Evolutionary conservation across 2,329 filamentous ascomycete species (phyloP).

Genomic region (Lizonia empirigonia): DNA sequence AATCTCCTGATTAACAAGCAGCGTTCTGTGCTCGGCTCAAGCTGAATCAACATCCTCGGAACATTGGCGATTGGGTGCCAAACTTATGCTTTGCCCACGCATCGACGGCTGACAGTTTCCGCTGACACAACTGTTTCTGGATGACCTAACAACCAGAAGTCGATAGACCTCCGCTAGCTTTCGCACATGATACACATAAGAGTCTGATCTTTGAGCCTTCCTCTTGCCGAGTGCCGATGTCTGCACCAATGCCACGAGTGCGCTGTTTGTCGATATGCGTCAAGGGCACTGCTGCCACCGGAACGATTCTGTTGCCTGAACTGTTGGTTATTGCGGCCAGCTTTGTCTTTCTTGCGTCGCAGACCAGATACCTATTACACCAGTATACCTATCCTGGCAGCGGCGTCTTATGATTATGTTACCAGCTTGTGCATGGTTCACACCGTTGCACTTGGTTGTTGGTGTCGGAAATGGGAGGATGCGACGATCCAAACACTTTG

Average conservation of each 20-base stretch:
- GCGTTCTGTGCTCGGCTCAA: background rate
- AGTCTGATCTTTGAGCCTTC: background rate
- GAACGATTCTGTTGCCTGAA: too few relatives aligned
- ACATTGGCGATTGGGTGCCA: background rate
- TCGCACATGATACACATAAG: background rate
- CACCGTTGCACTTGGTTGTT: background rate
- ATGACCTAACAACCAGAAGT: background rate
- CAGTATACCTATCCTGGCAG: background rate
- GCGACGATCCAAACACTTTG: background rate
- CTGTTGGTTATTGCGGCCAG: background rate
- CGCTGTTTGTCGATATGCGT: background rate
- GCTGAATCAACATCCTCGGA: background rate
- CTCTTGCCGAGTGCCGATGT: background rate
- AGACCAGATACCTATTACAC: background rate
- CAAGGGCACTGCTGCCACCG: too few relatives aligned
- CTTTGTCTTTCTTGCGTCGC: background rate
- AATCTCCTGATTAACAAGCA: background rate
- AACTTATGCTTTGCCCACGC: background rate
- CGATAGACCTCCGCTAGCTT: background rate
- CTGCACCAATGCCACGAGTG: background rate
- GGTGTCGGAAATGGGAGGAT: background rate
- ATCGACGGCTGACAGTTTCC: background rate
- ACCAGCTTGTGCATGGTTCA: background rate
- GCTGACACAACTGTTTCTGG: background rate
- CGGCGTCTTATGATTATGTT: background rate